phyloP scores from a whole-genome alignment of 192 early-diverging fungal genomes.

The Backusella tarrabulga region DNA sequence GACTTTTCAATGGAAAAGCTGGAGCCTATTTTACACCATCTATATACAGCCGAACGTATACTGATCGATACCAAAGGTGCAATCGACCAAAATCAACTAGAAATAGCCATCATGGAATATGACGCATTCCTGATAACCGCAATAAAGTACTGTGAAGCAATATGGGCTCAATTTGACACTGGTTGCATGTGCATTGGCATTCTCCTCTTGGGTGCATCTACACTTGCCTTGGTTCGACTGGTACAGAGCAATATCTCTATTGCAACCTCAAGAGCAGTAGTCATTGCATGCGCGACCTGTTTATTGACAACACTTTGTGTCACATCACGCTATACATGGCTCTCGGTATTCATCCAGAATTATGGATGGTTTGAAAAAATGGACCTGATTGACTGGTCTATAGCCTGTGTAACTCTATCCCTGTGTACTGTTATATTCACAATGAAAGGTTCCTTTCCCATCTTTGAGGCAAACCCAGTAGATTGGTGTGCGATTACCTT shows the following conservation, averaged over 20 bases:
- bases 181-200: constrained; percentile 75
- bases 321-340: not conserved
- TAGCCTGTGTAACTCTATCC: not conserved
- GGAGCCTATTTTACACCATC: constrained; percentile 31
- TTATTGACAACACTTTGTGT: not conserved
- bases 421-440: not conserved
- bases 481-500: constrained; percentile 12
- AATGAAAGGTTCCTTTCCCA: not conserved
- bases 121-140: constrained; percentile 54
- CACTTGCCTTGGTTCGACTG: not conserved
- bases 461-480: not conserved
- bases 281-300: not conserved
- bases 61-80: not conserved
- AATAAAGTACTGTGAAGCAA: constrained; percentile 69
- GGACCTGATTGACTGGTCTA: constrained; percentile 20
- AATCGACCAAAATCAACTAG: not conserved
- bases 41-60: constrained; percentile 18
- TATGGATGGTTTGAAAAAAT: constrained; percentile 36
- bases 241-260: not conserved
- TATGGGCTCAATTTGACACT: constrained; percentile 93
- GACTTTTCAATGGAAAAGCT: constrained; percentile 52
- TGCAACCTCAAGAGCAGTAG: not conserved
- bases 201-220: constrained; percentile 39
- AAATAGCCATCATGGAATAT: constrained; percentile 20
- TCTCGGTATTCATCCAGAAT: not conserved